These are phyloP conservation scores for Colletotrichum magnum DNA, from an alignment of 2,329 filamentous ascomycete species.

Conservation along the genomic window DNA sequence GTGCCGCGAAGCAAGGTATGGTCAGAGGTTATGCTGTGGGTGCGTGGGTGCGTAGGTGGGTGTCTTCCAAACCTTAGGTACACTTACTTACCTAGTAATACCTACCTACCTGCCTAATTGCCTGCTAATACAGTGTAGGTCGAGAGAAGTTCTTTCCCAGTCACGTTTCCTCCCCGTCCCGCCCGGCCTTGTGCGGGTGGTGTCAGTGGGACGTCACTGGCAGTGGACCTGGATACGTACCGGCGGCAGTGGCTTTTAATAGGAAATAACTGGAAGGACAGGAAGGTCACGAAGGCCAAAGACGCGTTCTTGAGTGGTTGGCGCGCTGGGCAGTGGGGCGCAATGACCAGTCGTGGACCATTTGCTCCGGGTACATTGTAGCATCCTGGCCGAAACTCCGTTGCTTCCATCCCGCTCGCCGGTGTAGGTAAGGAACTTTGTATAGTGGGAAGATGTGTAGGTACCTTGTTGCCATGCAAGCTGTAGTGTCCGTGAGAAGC, in stretches of 20 bases:
- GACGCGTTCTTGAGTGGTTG: slow-evolving; percentile 15
- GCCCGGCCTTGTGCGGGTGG: slow-evolving; percentile 14
- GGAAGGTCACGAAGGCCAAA: slow-evolving; percentile 24
- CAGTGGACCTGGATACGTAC: slow-evolving; percentile 17
- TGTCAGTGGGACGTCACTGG: slow-evolving; percentile 38
- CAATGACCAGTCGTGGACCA: slow-evolving; percentile 15
- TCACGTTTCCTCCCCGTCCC: neutral
- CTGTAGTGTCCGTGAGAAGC: neutral
- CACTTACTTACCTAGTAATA: too few species aligned
- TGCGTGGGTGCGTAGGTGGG: neutral
- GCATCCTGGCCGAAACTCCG: slow-evolving; percentile 2
- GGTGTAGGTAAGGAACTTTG: too few species aligned
- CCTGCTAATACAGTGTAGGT: too few species aligned
- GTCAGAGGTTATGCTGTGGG: too few species aligned
- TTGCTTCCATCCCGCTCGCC: slow-evolving; percentile 12
- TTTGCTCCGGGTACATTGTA: slow-evolving; percentile 29
- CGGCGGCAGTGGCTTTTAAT: neutral
- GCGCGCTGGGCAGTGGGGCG: neutral
- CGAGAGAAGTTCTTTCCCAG: too few species aligned
- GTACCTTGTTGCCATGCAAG: too few species aligned
- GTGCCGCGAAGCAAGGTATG: neutral
- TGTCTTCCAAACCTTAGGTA: neutral
- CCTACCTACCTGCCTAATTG: too few species aligned
- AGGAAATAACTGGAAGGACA: neutral
- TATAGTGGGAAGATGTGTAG: too few species aligned